These are phyloP conservation scores for Pleurotus eryngii DNA, from an alignment of 768 basidiomycete species.

Conservation along the genomic window DNA sequence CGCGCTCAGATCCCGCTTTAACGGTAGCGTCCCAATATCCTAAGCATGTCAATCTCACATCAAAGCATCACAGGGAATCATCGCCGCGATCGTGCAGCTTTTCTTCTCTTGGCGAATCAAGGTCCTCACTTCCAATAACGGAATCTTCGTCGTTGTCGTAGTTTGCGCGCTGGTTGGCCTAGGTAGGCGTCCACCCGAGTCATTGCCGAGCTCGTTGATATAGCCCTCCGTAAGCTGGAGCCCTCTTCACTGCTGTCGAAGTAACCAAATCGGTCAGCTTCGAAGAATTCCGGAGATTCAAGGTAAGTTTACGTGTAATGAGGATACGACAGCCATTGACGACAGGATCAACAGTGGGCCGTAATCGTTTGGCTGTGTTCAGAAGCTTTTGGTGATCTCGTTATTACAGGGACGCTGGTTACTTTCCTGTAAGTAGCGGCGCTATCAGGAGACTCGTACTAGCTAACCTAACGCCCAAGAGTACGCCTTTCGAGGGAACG, in stretches of 20 bases:
- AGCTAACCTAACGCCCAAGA: no score
- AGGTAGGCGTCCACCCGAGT: not conserved
- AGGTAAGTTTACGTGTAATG: slow-evolving; percentile 9
- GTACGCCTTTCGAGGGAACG: no score
- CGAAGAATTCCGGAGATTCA: slow-evolving; percentile 25
- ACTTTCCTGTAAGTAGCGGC: slow-evolving; percentile 33
- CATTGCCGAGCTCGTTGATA: not conserved
- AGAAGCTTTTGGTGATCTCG: slow-evolving; percentile 36
- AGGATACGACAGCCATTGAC: no score
- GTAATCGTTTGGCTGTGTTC: slow-evolving; percentile 38
- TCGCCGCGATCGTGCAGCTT: slow-evolving; percentile 1
- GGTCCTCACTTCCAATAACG: slow-evolving; percentile 6
- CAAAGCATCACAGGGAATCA: not conserved
- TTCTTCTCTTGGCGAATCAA: slow-evolving; percentile 9
- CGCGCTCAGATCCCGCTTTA: slow-evolving; percentile 35
- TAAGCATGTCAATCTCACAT: not conserved
- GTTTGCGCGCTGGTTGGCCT: not conserved
- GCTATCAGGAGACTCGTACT: no score
- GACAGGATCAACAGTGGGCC: not conserved
- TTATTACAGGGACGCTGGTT: slow-evolving; percentile 41
- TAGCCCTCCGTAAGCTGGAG: slow-evolving; percentile 17
- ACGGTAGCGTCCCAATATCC: slow-evolving; percentile 27
- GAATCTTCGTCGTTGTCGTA: not conserved
- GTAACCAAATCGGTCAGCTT: slow-evolving; percentile 20
- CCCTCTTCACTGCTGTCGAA: slow-evolving; percentile 25